Percentiles rank a stretch among this genome's conserved stretches.
Conservation (phyloP, 306 rosid genomes). For the Sesbania bispinosa region DNA sequence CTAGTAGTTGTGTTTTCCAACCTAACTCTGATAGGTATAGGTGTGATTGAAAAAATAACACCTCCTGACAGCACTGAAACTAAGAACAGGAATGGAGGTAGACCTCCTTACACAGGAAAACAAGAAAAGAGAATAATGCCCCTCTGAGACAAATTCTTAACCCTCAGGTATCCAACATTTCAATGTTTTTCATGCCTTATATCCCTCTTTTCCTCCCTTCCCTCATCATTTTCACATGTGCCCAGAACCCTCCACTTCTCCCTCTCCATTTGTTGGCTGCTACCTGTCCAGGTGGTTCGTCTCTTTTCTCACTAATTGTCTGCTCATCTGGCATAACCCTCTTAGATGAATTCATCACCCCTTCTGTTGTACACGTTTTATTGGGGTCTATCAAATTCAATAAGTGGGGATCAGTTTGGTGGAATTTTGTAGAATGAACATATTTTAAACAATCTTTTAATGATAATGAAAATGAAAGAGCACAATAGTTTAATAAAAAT, state of each 20-base stretch:
- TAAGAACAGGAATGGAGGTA: conserved; percentile 3
- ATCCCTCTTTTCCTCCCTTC: neutral
- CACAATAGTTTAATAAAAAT: neutral
- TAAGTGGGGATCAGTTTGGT: neutral
- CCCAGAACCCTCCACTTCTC: neutral
- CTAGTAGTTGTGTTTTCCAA: neutral
- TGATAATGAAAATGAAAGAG: neutral
- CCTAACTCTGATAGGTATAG: neutral
- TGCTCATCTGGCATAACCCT: neutral
- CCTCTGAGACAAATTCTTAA: neutral
- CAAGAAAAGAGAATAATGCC: neutral
- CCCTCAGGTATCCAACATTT: neutral
- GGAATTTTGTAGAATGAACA: neutral
- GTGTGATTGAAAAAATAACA: conserved; percentile 4
- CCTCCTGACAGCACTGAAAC: neutral
- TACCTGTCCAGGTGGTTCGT: neutral
- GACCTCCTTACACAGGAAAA: conserved; percentile 11
- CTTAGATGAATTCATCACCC: neutral
- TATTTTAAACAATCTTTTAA: conserved; percentile 3
- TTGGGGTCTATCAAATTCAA: neutral
- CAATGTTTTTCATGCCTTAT: neutral
- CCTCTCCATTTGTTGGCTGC: conserved; percentile 2
- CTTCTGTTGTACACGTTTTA: neutral
- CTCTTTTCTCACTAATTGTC: neutral
- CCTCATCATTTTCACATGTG: neutral